Conservation (phyloP, 805 yeast species). For the Sugiyamaella floridensis region DNA sequence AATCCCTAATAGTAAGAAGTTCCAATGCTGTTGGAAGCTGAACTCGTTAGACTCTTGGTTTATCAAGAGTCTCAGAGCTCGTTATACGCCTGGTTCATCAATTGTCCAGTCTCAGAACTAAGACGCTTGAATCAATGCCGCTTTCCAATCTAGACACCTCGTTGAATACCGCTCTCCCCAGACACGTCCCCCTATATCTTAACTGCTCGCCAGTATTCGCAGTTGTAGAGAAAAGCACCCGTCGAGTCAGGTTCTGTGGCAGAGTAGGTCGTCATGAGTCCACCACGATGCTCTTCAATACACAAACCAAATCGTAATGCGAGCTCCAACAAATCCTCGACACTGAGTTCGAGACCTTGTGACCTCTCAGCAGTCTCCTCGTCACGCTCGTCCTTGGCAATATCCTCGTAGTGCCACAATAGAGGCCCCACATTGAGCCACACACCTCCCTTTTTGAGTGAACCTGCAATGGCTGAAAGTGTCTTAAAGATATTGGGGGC, state of each 20-base stretch:
- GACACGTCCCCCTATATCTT: slow-evolving; percentile 23
- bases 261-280: slow-evolving; percentile 43
- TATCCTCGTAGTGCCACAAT: slow-evolving; percentile 80
- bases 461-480: slow-evolving; percentile 51
- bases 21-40: no score
- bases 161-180: neutral
- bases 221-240: slow-evolving; percentile 51
- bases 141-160: no score
- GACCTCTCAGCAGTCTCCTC: slow-evolving; percentile 23
- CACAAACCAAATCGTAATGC: slow-evolving; percentile 45
- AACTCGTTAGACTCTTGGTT: no score
- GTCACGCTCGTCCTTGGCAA: slow-evolving; percentile 23
- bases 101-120: no score
- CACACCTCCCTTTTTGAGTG: slow-evolving; percentile 44
- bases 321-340: slow-evolving; percentile 47
- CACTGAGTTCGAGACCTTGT: slow-evolving; percentile 52
- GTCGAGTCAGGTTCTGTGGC: slow-evolving; percentile 44
- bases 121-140: no score
- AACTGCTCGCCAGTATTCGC: slow-evolving; percentile 63
- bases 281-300: slow-evolving; percentile 39
- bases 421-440: slow-evolving; percentile 95
- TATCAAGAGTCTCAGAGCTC: no score
- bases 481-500: slow-evolving; percentile 79
- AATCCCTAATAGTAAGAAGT: no score
- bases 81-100: no score